A percentile compares a stretch with the other conserved stretches of the same genome.
phyloP scores from a whole-genome alignment of 495 filamentous ascomycete genomes.

The Xylaria intraflava region DNA sequence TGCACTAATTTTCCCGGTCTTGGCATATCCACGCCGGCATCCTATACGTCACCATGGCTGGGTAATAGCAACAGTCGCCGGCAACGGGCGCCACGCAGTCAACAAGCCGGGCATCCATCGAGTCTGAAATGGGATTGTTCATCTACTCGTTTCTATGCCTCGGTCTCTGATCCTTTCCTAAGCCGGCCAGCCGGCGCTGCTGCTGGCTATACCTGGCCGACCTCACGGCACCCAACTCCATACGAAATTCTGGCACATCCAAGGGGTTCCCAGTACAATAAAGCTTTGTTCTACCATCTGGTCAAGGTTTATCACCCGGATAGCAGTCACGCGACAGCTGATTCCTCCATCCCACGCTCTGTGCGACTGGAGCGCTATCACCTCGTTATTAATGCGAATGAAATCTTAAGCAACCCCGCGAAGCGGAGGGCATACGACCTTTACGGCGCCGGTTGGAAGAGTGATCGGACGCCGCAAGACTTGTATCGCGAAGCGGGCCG shows the following conservation, averaged over 20 bases:
- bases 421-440: slow-evolving; percentile 77
- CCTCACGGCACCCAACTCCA: slow-evolving; percentile 58
- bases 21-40: slow-evolving; percentile 12
- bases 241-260: slow-evolving; percentile 78
- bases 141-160: slow-evolving; percentile 27
- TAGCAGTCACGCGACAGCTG: slow-evolving; percentile 41
- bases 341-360: slow-evolving; percentile 46
- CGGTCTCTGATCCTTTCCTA: slow-evolving; percentile 17
- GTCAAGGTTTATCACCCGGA: slow-evolving; percentile 97
- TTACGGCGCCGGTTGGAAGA: slow-evolving; percentile 72
- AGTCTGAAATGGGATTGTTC: not conserved
- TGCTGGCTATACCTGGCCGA: slow-evolving; percentile 36
- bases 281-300: slow-evolving; percentile 75
- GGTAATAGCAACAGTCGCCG: not conserved
- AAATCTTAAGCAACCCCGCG: slow-evolving; percentile 77
- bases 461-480: slow-evolving; percentile 33
- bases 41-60: slow-evolving; percentile 25
- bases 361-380: slow-evolving; percentile 78
- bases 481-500: slow-evolving; percentile 33
- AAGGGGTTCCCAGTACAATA: slow-evolving; percentile 64
- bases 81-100: not conserved
- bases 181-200: slow-evolving; percentile 23
- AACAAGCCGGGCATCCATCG: not conserved
- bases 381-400: slow-evolving; percentile 76
- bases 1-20: slow-evolving; percentile 15